These are phyloP conservation scores for Kazachstania viticola DNA, from an alignment of 805 yeast genomes.

Conservation along the genomic window DNA sequence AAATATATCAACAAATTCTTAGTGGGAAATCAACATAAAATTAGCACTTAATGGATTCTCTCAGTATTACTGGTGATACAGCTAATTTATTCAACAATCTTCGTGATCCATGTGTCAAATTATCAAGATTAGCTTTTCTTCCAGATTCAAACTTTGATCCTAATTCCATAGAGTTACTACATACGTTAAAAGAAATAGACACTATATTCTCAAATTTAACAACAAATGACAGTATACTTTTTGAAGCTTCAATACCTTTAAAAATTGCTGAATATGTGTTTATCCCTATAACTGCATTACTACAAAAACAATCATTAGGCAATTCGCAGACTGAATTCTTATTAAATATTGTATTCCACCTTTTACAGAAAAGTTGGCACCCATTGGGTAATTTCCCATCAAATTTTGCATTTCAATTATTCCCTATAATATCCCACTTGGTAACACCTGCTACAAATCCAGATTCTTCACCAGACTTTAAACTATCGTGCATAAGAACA, in stretches of 20 bases:
- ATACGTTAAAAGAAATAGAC: slow-evolving; percentile 28
- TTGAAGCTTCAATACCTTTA: slow-evolving; percentile 20
- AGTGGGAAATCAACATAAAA: no score
- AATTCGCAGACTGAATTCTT: slow-evolving; percentile 36
- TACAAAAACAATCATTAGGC: slow-evolving; percentile 37
- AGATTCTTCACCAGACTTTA: no score
- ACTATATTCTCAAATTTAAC: slow-evolving; percentile 7
- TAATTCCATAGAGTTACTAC: slow-evolving; percentile 22
- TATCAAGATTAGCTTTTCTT: slow-evolving; percentile 35
- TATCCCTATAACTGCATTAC: slow-evolving; percentile 44
- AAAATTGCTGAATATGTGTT: slow-evolving; percentile 50
- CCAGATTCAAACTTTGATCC: slow-evolving; percentile 27
- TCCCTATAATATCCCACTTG: slow-evolving; percentile 36
- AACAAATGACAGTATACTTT: background rate
- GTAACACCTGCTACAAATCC: slow-evolving; percentile 19
- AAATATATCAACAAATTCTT: no score
- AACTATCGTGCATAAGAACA: no score
- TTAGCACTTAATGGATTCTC: no score
- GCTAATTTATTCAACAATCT: slow-evolving; percentile 26
- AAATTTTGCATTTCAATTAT: slow-evolving; percentile 33
- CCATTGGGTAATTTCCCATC: slow-evolving; percentile 26
- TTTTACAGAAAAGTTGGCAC: slow-evolving; percentile 41
- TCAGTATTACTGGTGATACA: no score
- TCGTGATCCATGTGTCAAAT: slow-evolving; percentile 33
- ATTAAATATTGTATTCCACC: slow-evolving; percentile 32